A percentile compares a stretch with the other conserved stretches of the same genome.
These are phyloP conservation scores for Glycine tomentella DNA, from an alignment of 306 rosid genomes.

Conservation along the genomic window DNA sequence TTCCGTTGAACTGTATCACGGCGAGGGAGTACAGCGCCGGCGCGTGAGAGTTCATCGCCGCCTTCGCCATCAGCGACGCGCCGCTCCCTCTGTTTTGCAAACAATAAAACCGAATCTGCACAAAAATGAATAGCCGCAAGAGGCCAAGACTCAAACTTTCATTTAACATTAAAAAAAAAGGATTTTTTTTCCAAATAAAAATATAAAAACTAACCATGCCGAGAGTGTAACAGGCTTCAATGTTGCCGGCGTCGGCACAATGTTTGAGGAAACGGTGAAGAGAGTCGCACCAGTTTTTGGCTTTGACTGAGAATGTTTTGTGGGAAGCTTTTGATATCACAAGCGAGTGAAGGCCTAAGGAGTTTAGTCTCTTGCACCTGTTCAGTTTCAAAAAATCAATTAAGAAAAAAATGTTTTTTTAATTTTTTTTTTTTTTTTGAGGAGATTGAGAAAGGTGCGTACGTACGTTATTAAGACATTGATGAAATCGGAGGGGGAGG, in stretches of 20 bases:
- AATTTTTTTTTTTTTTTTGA: too few species aligned
- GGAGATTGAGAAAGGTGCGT: too few species aligned
- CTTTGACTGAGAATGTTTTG: conserved; percentile 60
- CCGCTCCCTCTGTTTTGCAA: conserved; percentile 82
- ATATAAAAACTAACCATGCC: conserved; percentile 73
- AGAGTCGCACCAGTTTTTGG: conserved; percentile 79
- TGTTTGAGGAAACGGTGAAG: conserved; percentile 81
- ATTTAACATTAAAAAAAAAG: background rate
- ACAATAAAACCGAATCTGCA: conserved; percentile 96
- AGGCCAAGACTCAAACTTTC: background rate
- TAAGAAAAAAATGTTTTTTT: background rate
- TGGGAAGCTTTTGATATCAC: conserved; percentile 70
- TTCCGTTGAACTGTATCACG: conserved; percentile 92
- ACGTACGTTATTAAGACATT: conserved; percentile 73
- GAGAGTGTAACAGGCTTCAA: conserved; percentile 85
- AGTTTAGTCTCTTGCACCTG: conserved; percentile 84
- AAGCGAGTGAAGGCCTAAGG: conserved; percentile 58
- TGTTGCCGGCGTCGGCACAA: conserved; percentile 87
- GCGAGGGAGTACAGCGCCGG: conserved; percentile 85
- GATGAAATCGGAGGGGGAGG: conserved; percentile 72
- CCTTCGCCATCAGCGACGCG: conserved; percentile 85
- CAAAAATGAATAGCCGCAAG: background rate
- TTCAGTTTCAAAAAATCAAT: conserved; percentile 31
- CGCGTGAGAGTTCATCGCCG: conserved; percentile 91
- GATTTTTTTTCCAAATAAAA: background rate